phyloP scores from a whole-genome alignment of 495 filamentous ascomycete species.

The Penicillium ochrochloron region DNA sequence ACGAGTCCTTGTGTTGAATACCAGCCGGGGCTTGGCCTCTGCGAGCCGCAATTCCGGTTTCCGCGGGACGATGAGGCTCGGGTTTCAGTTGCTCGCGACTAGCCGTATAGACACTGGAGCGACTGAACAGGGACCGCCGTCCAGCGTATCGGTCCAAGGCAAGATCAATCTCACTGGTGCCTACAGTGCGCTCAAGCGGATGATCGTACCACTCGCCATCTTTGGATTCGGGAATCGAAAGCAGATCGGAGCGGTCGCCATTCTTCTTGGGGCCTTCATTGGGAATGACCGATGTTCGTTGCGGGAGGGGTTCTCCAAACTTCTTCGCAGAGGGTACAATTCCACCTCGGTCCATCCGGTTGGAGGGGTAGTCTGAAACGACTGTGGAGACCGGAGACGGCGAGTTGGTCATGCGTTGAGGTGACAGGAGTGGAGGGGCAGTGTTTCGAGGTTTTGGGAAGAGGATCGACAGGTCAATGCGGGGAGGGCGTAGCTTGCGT shows the following conservation, averaged over 20 bases:
- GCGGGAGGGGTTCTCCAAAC: slow-evolving; percentile 37
- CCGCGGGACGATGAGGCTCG: slow-evolving; percentile 28
- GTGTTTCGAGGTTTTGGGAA: slow-evolving; percentile 50
- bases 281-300: slow-evolving; percentile 18
- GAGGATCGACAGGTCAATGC: slow-evolving; percentile 51
- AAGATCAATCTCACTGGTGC: slow-evolving; percentile 46
- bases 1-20: slow-evolving; percentile 28
- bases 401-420: slow-evolving; percentile 50
- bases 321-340: slow-evolving; percentile 24
- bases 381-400: slow-evolving; percentile 48
- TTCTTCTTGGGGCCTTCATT: slow-evolving; percentile 17
- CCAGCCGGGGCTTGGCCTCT: slow-evolving; percentile 30
- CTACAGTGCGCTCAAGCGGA: slow-evolving; percentile 40
- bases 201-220: slow-evolving; percentile 35
- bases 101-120: slow-evolving; percentile 28
- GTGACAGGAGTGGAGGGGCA: slow-evolving; percentile 45
- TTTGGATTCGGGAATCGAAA: slow-evolving; percentile 30
- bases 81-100: slow-evolving; percentile 34
- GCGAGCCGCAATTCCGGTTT: slow-evolving; percentile 18
- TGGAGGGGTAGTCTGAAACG: slow-evolving; percentile 34
- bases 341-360: slow-evolving; percentile 22
- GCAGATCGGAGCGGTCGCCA: slow-evolving; percentile 27
- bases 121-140: slow-evolving; percentile 32
- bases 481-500: slow-evolving; percentile 46
- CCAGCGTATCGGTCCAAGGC: slow-evolving; percentile 43